phyloP scores from a whole-genome alignment of 768 basidiomycete species.

The Panus rudis region DNA sequence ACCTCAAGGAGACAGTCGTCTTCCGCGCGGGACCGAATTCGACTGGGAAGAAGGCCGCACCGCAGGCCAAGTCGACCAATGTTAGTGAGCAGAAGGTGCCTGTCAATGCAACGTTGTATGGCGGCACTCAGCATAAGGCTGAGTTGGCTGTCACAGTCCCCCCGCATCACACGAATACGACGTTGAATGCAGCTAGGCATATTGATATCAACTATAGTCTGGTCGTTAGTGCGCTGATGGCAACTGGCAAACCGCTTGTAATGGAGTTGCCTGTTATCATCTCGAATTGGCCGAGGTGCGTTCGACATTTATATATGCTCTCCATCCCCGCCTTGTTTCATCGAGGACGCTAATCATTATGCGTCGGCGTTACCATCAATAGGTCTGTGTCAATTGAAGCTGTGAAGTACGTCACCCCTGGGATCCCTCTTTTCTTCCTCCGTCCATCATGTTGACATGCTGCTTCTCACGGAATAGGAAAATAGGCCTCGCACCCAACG shows the following conservation, averaged over 20 bases:
- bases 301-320: constrained; percentile 6
- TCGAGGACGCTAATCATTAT: constrained; percentile 6
- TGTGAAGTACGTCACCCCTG: constrained; percentile 31
- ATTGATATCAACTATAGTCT: constrained; percentile 83
- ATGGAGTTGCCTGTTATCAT: constrained; percentile 77
- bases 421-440: not conserved
- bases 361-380: too few relatives aligned
- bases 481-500: constrained; percentile 40
- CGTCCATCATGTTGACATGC: constrained; percentile 23
- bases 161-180: constrained; percentile 69
- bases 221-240: constrained; percentile 71
- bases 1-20: constrained; percentile 69
- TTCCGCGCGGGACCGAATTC: constrained; percentile 58
- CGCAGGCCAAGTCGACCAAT: constrained; percentile 44
- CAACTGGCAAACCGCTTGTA: constrained; percentile 51
- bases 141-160: constrained; percentile 71
- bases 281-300: constrained; percentile 82
- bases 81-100: constrained; percentile 69
- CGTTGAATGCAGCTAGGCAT: constrained; percentile 74
- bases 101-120: constrained; percentile 67
- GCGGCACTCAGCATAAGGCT: constrained; percentile 61
- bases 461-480: too few relatives aligned
- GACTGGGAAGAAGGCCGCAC: constrained; percentile 49
- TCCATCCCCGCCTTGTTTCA: not conserved
- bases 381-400: constrained; percentile 72